Base-by-base conservation (phyloP, 352 stramenopile species). In the Pythium sp. region DNA sequence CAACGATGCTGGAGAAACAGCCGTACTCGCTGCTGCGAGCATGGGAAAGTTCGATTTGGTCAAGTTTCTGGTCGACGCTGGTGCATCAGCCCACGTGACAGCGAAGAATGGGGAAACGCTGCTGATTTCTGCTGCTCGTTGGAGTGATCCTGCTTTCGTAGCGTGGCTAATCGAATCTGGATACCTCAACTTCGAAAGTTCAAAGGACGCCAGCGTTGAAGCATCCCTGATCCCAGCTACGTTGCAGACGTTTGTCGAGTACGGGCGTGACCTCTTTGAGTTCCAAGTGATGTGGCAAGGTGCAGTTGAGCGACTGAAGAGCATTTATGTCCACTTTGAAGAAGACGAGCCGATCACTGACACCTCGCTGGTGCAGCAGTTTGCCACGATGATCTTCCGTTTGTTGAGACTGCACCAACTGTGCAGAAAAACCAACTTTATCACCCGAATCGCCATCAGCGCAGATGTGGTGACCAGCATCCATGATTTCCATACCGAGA, bases 401-500 rank as follows among this genome's bases (percentile, higher is more conserved):
- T 30, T 65, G 18, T 30, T 65, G 6, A 24, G n/a, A 30, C 43
- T 65, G 4, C n/a, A 65, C 9, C 46, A 65, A 22, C 9, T 56
- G 24, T 65, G 60, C 46, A 56, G 5, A 14, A 36, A 51, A 15
- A 30, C 60, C 18, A 65, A 65, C 14, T n/a, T 14, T 58, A 58
- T 57, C 46, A 65, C n/a, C 2, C 60, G 46, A 7, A 34, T 65
- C 34, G 60, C 51, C 1, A 28, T 65, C 12, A 65, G 60, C 43
- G 28, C 60, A 4, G 8, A 28, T 34, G 24, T 65, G 32, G 8
- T 18, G 18, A 32, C 4, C 30, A 65, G 60, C 46, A 49, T 65
- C 18, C 46, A 65, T 14, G 60, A 65, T 15, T 65, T 65, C 43
- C 46, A 65, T 15, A 58, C 60, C 20, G 46, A 65, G 60, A 58